Conservation (phyloP, 108 stramenopile species). For the Cyclotella cryptica region DNA sequence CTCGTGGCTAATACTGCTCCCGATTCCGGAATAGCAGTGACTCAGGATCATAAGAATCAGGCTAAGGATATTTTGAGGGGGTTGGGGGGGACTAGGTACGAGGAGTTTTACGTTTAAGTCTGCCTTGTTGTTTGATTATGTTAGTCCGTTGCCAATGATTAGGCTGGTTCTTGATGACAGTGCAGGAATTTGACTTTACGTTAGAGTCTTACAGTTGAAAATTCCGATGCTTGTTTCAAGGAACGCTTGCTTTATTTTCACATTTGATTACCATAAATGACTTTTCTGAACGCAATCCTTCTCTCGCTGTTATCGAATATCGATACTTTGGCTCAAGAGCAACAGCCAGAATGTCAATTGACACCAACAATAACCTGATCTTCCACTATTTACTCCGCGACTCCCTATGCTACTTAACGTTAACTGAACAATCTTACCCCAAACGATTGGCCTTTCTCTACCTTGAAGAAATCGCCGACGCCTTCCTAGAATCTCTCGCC, state of each 20-base stretch:
- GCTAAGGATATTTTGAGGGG: slow-evolving; percentile 75
- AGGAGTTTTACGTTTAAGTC: neutral
- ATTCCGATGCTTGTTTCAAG: too few species aligned
- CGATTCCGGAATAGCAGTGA: slow-evolving; percentile 64
- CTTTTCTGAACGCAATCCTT: too few species aligned
- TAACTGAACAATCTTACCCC: slow-evolving; percentile 91
- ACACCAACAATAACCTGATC: slow-evolving; percentile 58
- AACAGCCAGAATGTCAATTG: slow-evolving; percentile 77
- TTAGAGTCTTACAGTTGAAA: neutral
- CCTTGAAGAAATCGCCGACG: slow-evolving; percentile 91
- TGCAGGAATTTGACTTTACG: neutral
- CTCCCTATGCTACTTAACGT: slow-evolving; percentile 75
- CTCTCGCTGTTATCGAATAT: neutral
- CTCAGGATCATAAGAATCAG: slow-evolving; percentile 74
- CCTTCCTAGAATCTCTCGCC: slow-evolving; percentile 81
- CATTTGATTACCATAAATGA: too few species aligned
- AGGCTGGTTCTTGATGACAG: neutral
- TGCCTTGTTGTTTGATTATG: neutral
- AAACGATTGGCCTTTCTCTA: slow-evolving; percentile 96
- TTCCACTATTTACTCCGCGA: slow-evolving; percentile 93
- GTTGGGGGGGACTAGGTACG: slow-evolving; percentile 53
- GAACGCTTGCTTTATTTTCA: too few species aligned
- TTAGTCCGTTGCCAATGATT: neutral
- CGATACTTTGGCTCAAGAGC: slow-evolving; percentile 19
- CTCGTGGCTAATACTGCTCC: slow-evolving; percentile 78